These are phyloP conservation scores for Stentor roeselii DNA, from an alignment of 73 alveolate genomes.

Conservation along the genomic window DNA sequence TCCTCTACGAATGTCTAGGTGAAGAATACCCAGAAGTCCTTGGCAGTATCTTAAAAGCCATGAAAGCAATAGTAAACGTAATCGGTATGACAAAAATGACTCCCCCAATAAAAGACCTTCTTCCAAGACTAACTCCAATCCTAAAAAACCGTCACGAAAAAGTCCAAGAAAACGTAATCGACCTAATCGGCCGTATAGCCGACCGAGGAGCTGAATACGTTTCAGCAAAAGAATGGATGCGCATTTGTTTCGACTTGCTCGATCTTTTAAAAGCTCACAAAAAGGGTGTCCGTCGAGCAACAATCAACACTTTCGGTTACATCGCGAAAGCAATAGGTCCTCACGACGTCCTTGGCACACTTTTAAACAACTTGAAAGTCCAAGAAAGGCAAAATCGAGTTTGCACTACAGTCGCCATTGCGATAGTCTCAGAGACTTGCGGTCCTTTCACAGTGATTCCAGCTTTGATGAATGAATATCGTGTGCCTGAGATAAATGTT, in stretches of 20 bases:
- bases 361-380: slow-evolving; percentile 87
- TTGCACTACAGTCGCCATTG: slow-evolving; percentile 99
- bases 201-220: slow-evolving; percentile 99
- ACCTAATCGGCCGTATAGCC: slow-evolving; percentile 98
- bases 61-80: slow-evolving; percentile 98
- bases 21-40: slow-evolving; percentile 99
- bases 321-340: slow-evolving; percentile 99
- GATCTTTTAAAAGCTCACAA: slow-evolving; percentile 98
- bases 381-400: slow-evolving; percentile 99
- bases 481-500: slow-evolving; percentile 99
- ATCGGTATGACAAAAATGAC: slow-evolving; percentile 99
- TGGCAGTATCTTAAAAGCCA: slow-evolving; percentile 98
- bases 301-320: slow-evolving; percentile 99
- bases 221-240: slow-evolving; percentile 99
- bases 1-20: slow-evolving; percentile 96
- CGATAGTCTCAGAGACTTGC: slow-evolving; percentile 99
- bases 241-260: slow-evolving; percentile 99
- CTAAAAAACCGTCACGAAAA: slow-evolving; percentile 99
- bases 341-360: slow-evolving; percentile 87
- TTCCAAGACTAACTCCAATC: slow-evolving; percentile 99
- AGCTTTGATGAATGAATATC: slow-evolving; percentile 98
- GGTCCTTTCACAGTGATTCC: slow-evolving; percentile 99
- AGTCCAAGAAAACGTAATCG: slow-evolving; percentile 98
- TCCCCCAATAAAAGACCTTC: slow-evolving; percentile 99
- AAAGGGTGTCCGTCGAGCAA: slow-evolving; percentile 97